Evolutionary conservation across 805 yeast genomes (phyloP), one percentile per base, ranked within the genome.

Genomic region (Candida silvicultrix): DNA sequence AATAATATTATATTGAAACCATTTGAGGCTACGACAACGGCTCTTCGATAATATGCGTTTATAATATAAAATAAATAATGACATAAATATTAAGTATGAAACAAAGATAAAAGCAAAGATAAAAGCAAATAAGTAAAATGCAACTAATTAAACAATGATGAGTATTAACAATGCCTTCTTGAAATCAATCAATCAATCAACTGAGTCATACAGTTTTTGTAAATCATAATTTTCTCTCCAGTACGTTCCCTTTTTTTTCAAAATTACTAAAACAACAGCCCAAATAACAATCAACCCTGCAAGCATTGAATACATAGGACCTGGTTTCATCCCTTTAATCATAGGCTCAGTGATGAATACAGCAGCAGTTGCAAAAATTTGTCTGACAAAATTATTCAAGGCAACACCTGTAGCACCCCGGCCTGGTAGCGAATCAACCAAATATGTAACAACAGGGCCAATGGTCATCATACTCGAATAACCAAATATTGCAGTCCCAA

Each of bases 331-430:
- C 0, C 86, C 89, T 4, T 59, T 56, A 16, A 83, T 66, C 57
- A 85, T 68, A 0, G 95, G 95, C 38, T 83, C 89, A 1, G 85
- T 78, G 9, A 82, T 71, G 60, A 88, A 89, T 2, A 89, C 80
- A 11, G 88, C 90, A 2, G 73, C 70, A 0, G 95, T 87, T 1
- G 95, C 95, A 48, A 85, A 66, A 2, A 79, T 66, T 71, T 81
- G 85, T 54, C 96, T 72, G 18, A 83, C 70, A 46, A 88, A 73
- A 58, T 88, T 89, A 57, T 85, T 88, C 43, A 89, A 62, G 0
- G 96, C 95, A 42, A 88, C 86, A 1, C 95, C 96, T 0, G 95
- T 85, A 14, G 96, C 90, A 38, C 96, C 95, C 55, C 82, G 74
- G 0, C 95, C 95, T 0, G 96, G 96, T 40, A 89, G 70, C 1